Evolutionary conservation across 108 stramenopile species (phyloP).

Genomic region (Chaetoceros tenuissimus): DNA sequence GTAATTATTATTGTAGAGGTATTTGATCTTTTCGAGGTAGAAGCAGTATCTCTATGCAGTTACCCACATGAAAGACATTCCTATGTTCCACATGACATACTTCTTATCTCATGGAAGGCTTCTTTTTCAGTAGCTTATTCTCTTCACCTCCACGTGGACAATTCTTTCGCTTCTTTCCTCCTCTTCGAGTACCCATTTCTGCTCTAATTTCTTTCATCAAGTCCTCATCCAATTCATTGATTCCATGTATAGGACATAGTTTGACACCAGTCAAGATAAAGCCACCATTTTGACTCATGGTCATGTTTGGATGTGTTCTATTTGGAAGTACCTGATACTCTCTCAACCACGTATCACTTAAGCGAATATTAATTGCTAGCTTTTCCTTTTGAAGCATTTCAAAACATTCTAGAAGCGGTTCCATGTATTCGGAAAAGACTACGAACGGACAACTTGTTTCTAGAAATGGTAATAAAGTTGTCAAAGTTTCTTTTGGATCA

Average conservation of each 20-base stretch:
- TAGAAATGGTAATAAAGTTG: conserved; percentile 64
- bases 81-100: no score
- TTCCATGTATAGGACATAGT: conserved; percentile 61
- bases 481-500: conserved; percentile 55
- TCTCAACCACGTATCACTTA: conserved; percentile 83
- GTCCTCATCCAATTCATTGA: conserved; percentile 64
- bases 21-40: no score
- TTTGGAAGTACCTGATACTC: conserved; percentile 85
- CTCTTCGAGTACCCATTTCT: conserved; percentile 50
- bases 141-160: no score
- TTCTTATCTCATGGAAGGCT: no score
- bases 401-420: conserved; percentile 75
- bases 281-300: conserved; percentile 82
- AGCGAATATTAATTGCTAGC: conserved; percentile 72
- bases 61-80: no score
- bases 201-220: conserved; percentile 40
- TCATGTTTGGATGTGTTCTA: conserved; percentile 89
- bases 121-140: no score
- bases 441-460: conserved; percentile 81
- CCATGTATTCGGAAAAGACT: conserved; percentile 79
- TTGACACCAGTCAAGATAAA: conserved; percentile 81
- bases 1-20: no score
- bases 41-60: no score
- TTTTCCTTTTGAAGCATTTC: conserved; percentile 53
- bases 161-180: no score